Evolutionary conservation across 768 basidiomycete genomes (phyloP).

Genomic region (Tylopilus cervinicoccineus): DNA sequence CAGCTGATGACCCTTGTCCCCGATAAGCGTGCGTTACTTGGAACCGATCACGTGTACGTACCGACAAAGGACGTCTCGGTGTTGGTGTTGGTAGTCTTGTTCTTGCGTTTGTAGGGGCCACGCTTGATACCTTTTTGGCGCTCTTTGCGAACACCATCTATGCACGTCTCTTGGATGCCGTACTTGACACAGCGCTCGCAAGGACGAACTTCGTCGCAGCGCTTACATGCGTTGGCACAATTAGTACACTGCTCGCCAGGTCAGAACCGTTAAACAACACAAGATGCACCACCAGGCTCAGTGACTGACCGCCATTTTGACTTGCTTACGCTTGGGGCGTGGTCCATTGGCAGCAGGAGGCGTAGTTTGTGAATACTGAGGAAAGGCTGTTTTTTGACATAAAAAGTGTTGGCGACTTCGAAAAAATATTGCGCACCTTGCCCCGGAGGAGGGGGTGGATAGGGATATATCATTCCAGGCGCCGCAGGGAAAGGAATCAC

Average conservation of each 20-base stretch:
- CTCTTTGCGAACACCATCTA: conserved; percentile 61
- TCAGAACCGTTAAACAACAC: conserved; percentile 3
- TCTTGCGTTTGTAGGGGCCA: conserved; percentile 55
- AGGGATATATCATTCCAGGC: conserved; percentile 43
- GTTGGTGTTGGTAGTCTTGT: conserved; percentile 26
- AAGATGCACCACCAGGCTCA: background rate
- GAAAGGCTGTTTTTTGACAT: conserved; percentile 25
- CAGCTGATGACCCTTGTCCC: conserved; percentile 9
- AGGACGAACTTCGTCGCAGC: conserved; percentile 55
- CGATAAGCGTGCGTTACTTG: conserved; percentile 10
- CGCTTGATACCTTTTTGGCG: conserved; percentile 58
- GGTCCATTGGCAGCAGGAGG: conserved; percentile 22
- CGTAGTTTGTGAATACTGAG: conserved; percentile 28
- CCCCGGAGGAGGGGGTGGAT: conserved; percentile 36
- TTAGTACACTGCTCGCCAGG: conserved; percentile 43
- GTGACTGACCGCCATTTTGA: conserved; percentile 53
- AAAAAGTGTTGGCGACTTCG: background rate
- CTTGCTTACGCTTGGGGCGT: conserved; percentile 48
- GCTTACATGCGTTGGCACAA: conserved; percentile 54
- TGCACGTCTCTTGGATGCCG: conserved; percentile 51
- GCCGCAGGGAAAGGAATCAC: conserved; percentile 37
- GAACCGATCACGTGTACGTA: conserved; percentile 11
- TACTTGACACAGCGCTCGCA: conserved; percentile 65
- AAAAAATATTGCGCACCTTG: conserved; percentile 30
- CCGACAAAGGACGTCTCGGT: conserved; percentile 21